Conservation (phyloP, 1,139 yeast species). For the Candida sp. region DNA sequence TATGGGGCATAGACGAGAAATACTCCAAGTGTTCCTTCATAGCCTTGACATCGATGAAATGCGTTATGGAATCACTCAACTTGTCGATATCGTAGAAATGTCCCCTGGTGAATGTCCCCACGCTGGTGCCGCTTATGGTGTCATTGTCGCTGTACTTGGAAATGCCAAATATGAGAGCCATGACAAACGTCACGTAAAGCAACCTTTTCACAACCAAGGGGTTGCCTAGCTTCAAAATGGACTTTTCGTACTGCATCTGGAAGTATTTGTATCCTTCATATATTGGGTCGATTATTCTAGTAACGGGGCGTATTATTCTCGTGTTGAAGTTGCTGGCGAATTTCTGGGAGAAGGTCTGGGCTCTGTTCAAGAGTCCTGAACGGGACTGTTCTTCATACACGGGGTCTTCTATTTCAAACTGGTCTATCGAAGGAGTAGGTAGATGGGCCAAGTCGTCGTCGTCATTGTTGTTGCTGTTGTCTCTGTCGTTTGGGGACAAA, state of each 20-base stretch:
- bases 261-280: conserved; percentile 57
- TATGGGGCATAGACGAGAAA: conserved; percentile 82
- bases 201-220: conserved; percentile 84
- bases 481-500: conserved; percentile 8
- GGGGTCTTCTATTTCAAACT: conserved; percentile 48
- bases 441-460: neutral
- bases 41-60: conserved; percentile 56
- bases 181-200: conserved; percentile 68
- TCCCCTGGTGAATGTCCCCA: conserved; percentile 49
- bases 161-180: conserved; percentile 58
- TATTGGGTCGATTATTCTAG: conserved; percentile 68
- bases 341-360: conserved; percentile 34
- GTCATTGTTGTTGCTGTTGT: conserved; percentile 8
- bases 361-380: conserved; percentile 28
- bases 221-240: conserved; percentile 73
- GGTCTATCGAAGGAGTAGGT: conserved; percentile 27
- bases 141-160: conserved; percentile 59
- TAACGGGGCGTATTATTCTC: conserved; percentile 55
- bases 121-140: conserved; percentile 41
- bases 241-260: conserved; percentile 54
- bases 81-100: conserved; percentile 64
- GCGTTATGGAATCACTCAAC: conserved; percentile 51
- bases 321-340: conserved; percentile 43
- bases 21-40: conserved; percentile 78
- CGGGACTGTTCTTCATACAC: conserved; percentile 16